Evolutionary conservation across 495 filamentous ascomycete genomes (phyloP).

Genomic region (Penicillium paradoxum): DNA sequence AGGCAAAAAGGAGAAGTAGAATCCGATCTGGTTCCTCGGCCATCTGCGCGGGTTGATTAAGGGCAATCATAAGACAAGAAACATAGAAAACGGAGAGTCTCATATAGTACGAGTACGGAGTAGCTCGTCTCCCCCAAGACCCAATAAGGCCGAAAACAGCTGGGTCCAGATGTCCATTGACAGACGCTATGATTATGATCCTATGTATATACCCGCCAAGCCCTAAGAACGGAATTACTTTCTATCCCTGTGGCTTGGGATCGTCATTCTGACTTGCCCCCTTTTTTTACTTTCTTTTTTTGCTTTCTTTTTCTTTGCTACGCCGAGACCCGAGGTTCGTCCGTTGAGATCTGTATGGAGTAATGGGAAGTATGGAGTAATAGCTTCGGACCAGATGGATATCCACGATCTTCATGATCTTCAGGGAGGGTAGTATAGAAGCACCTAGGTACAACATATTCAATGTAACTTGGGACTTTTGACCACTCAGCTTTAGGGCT

Average conservation of each 20-base stretch:
- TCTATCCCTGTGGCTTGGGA: conserved; percentile 17
- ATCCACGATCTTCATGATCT: conserved; percentile 8
- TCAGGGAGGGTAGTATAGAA: neutral
- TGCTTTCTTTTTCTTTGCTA: neutral
- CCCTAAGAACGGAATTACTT: conserved; percentile 7
- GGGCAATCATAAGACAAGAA: too few relatives aligned
- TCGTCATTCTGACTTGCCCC: conserved; percentile 10
- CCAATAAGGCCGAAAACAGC: too few relatives aligned
- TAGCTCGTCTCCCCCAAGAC: too few relatives aligned
- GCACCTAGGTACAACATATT: neutral
- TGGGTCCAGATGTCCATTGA: neutral
- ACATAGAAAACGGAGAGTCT: too few relatives aligned
- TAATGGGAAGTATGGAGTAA: neutral
- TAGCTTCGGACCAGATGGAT: neutral
- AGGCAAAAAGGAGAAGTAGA: too few relatives aligned
- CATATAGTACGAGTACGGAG: too few relatives aligned
- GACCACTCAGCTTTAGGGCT: neutral
- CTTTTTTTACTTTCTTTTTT: conserved; percentile 3
- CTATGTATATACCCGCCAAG: conserved; percentile 13
- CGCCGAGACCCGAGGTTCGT: conserved; percentile 15
- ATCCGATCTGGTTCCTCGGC: too few relatives aligned
- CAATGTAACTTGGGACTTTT: neutral
- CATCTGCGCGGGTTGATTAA: too few relatives aligned
- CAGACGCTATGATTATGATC: conserved; percentile 11
- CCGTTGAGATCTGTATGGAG: conserved; percentile 8